phyloP scores from a whole-genome alignment of 108 stramenopile species.

The Nitzschia sp. region DNA sequence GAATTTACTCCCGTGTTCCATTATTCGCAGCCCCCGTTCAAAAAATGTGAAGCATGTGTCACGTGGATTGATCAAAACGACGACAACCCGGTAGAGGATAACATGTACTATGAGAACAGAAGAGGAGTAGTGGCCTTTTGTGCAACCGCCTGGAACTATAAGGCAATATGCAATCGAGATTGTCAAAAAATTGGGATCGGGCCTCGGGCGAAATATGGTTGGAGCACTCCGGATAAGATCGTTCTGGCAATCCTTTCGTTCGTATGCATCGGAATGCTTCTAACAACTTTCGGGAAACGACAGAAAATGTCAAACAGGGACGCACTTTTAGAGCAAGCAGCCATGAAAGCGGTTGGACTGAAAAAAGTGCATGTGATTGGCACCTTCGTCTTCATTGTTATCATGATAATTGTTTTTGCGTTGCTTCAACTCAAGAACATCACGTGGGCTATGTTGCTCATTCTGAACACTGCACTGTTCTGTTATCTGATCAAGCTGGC shows the following conservation, averaged over 20 bases:
- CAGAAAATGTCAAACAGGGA: slow-evolving; percentile 87
- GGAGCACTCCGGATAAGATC: slow-evolving; percentile 82
- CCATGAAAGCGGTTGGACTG: slow-evolving; percentile 78
- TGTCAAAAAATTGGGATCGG: slow-evolving; percentile 59
- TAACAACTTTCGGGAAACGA: slow-evolving; percentile 65
- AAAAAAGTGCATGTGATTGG: slow-evolving; percentile 81
- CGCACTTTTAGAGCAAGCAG: slow-evolving; percentile 81
- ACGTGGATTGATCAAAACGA: slow-evolving; percentile 80
- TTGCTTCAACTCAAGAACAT: slow-evolving; percentile 77
- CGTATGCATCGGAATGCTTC: slow-evolving; percentile 76
- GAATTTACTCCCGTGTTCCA: neutral
- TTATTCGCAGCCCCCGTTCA: slow-evolving; percentile 57
- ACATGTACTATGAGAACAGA: slow-evolving; percentile 76
- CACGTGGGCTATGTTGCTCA: slow-evolving; percentile 75
- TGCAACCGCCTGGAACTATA: slow-evolving; percentile 70
- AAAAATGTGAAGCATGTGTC: slow-evolving; percentile 78
- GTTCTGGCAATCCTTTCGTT: slow-evolving; percentile 64
- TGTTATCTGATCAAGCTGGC: slow-evolving; percentile 87
- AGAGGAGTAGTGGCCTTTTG: slow-evolving; percentile 78
- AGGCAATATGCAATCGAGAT: slow-evolving; percentile 55
- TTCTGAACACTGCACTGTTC: slow-evolving; percentile 77
- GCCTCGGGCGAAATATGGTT: slow-evolving; percentile 46
- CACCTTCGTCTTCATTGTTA: slow-evolving; percentile 61
- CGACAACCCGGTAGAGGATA: slow-evolving; percentile 78
- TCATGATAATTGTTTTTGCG: slow-evolving; percentile 75